Base-by-base conservation (phyloP, 345 rosid species). In the Excoecaria agallocha region DNA sequence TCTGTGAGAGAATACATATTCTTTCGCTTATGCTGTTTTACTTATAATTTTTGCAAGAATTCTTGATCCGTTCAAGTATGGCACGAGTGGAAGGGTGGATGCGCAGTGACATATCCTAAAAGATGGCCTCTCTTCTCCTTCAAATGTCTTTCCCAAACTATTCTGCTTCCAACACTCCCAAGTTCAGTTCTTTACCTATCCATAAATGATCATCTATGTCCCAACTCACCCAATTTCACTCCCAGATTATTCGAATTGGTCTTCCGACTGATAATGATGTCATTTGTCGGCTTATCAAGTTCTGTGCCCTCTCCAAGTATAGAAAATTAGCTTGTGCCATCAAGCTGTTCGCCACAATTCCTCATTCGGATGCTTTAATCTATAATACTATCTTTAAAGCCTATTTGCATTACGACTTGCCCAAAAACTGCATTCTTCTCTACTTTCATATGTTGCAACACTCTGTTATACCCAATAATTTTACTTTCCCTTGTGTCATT, bases 361-460 rank as follows among this genome's bases (percentile, higher is more conserved):
- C 85, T 58, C 22, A 76, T 0, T 84, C 84, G 8, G 86, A 85
- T 62, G 71, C 80, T 19, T 83, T 87, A 71, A 63, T 85, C 60
- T 85, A 83, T 51, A 87, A 85, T 57, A 80, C 76, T 41, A 15
- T 83, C 37, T 69, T 84, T 35, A 80, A 64, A 66, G 83, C 78
- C 8, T 70, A 73, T 67, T 56, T 78, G 71, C 82, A 78, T 24
- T 22, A 38, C 67, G 72, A 68, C 0, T 55, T 62, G 19, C 81
- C 81, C 69, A 12, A 48, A 20, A n/a, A 61, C 56, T 78, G 76
- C 78, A 37, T 83, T 67, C 55, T 81, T 54, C 20, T 85, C 24
- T 83, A 85, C 77, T 67, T 71, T 30, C 76, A 58, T 12, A 71
- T 82, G 84, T 66, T 86, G 79, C 75, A 65, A 56, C 63, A 74